Evolutionary conservation across 2,329 filamentous ascomycete genomes (phyloP), one percentile per base, ranked within the genome.

Genomic region (Tolypocladium endophyticum): DNA sequence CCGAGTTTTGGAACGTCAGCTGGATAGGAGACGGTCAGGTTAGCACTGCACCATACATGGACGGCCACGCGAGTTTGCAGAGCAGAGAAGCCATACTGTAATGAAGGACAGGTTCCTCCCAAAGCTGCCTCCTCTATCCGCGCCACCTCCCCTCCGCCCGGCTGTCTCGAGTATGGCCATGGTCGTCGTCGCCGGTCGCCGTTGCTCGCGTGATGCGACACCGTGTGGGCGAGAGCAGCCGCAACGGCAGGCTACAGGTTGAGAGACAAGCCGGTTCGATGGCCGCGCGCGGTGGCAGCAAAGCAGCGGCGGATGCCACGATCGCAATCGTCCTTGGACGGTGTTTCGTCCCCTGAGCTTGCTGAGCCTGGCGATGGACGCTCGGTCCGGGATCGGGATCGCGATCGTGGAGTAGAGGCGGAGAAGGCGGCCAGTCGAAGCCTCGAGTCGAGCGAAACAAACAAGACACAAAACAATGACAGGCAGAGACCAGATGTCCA

Each of bases 1-100:
- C 87, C 9, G 88, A 91, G 71, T 92, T 92, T 77, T 92, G 73
- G 58, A 74, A 85, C 35, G 87, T 90, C 68, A 93, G 81, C 89
- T 92, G 68, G 63, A 66, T 65, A 64, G 66, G 36, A n/a, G 66
- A 14, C 6, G 23, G 47, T 11, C 25, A 6, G 20, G 30, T 35
- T 20, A 35, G 30, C 50, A 53, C 47, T 4, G 47, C 28, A 23
- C 18, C 11, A 14, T 20, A 11, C 18, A 20, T 53, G 30, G 50
- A 23, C 9, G 18, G 30, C 8, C 20, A 33, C 50, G 2, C 50
- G 50, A 35, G 50, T 30, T 53, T 20, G 50, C 50, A 23, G 20
- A 35, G 30, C 18, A n/a, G 5, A 54, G 67, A 62, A 68, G 33
- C 52, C 59, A 52, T 59, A 67, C 64, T 57, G 65, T 65, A 41